Conservation (phyloP, 116 monocot genomes). For the Phalaenopsis hybrid region DNA sequence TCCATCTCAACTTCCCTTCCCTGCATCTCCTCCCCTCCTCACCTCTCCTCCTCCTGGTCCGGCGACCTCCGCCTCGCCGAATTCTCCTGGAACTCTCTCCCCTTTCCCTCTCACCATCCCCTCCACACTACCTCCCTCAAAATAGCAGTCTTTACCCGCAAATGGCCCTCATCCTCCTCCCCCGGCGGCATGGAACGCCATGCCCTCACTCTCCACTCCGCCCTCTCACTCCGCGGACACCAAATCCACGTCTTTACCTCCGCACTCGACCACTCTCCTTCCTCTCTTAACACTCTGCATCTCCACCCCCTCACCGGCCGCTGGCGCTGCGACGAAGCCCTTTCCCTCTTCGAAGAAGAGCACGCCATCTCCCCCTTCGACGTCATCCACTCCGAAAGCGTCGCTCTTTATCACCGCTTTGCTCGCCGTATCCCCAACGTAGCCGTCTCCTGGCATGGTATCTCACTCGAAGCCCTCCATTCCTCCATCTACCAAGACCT, state of each 20-base stretch:
- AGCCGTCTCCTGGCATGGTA: constrained; percentile 94
- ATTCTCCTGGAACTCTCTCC: constrained; percentile 85
- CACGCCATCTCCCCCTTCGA: constrained; percentile 50
- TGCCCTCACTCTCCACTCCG: constrained; percentile 74
- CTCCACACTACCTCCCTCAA: constrained; percentile 30
- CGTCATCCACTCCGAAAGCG: constrained; percentile 89
- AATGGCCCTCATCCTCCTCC: constrained; percentile 61
- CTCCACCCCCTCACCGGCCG: constrained; percentile 55
- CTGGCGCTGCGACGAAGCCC: constrained; percentile 75
- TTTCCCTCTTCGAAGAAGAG: constrained; percentile 57
- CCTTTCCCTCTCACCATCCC: constrained; percentile 18
- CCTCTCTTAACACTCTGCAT: constrained; percentile 5
- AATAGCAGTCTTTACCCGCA: constrained; percentile 78
- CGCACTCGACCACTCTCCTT: constrained; percentile 10
- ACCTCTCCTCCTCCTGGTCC: constrained; percentile 13
- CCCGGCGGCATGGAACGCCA: constrained; percentile 97
- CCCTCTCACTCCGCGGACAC: constrained; percentile 73
- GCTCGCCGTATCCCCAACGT: constrained; percentile 61
- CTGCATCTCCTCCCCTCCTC: constrained; percentile 8
- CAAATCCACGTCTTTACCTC: constrained; percentile 84
- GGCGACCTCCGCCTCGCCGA: constrained; percentile 61
- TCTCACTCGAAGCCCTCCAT: constrained; percentile 71
- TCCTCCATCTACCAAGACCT: constrained; percentile 76
- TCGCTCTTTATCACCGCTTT: constrained; percentile 55
- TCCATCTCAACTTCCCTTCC: not conserved